Base-by-base conservation (phyloP, 257 asterid species). In the Ocimum tenuiflorum region DNA sequence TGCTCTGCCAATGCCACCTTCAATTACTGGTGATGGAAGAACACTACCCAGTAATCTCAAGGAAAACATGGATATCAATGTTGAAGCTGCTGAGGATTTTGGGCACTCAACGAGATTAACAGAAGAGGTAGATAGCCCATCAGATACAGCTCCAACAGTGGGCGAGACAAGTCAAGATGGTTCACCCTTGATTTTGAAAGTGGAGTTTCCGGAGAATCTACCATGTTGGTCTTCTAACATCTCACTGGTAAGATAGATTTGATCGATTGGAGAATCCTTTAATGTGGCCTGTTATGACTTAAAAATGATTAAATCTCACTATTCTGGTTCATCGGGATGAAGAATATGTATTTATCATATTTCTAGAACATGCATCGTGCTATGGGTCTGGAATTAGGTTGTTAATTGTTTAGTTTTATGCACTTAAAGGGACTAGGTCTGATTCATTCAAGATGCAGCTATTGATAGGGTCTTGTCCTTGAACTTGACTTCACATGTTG, bases 191-290 rank as follows among this genome's bases (percentile, higher is more conserved):
- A 7, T 17, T 73, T 67, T 60, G 55, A 75, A 63, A 33, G 65
- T 49, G 56, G 65, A 70, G 53, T 67, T 52, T 27, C 76, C 61
- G 6, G 69, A 65, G 68, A 69, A 73, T 73, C 49, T 77, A 65
- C 72, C 75, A 51, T 36, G 67, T 63, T 69, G 84, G 13, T 63
- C 80, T 24, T 78, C 88, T 46, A 73, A 68, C 68, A 67, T 70
- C 75, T 75, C 83, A 55, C 75, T 54, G 87, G 95, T 84, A 88
- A 33, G 87, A 73, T 61, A 68, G 46, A 41, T 65, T 70, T 66
- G 49, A 67, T 38, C 62, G 60, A 48, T 4, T 49, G 56, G 56
- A 69, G 43, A 56, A 63, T 52, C 6, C 54, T 60, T 48, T 66
- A 36, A 63, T n/a, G 23, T 39, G 17, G 42, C 60, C 7, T 20